Evolutionary conservation across 2,329 filamentous ascomycete species (phyloP), one percentile per base, ranked within the genome.

Genomic region (Ophiognomonia clavigignenti-juglandacearum): DNA sequence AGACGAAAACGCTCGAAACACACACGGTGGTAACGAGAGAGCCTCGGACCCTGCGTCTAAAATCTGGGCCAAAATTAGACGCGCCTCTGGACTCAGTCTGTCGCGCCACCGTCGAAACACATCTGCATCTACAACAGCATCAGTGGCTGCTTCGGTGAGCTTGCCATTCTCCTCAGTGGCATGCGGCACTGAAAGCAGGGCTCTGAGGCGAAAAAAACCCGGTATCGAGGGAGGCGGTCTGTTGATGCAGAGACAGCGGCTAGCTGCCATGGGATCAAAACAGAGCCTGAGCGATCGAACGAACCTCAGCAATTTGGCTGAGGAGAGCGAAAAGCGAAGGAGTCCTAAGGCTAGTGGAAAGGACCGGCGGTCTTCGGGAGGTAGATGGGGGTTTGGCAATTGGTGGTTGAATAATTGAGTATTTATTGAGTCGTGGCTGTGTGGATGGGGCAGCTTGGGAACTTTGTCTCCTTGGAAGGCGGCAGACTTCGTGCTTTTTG

Each of bases 321-420:
- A 44, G 45, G 39, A 32, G 16, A 29, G 22, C 16, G 32, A 14
- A 22, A 52, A 43, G 38, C 29, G 38, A 38, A 47, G 46, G n/a
- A 29, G 39, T 14, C 20, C 38, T 10, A 49, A 52, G 42, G 42
- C 10, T 3, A 42, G 46, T 18, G 16, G 29, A 6, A 39, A 41
- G 29, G 24, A 23, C 18, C 31, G 49, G 16, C 45, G 41, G 36
- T 35, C 41, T 29, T 52, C 49, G 7, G 49, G 46, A 7, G 49
- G 46, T 1, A 47, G 43, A 6, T 52, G 49, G 49, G 49, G 46
- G 5, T 49, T 52, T 29, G 39, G 42, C 34, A 52, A 39, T 7
- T 52, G 49, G 49, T 52, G 46, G 49, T 24, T 45, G n/a, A 45
- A 39, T 16, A 42, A 32, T 7, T 51, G 49, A 51, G 35, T n/a